A percentile compares a stretch with the other conserved stretches of the same genome.
phyloP scores from a whole-genome alignment of 2,329 filamentous ascomycete species.

The Didymella arachidicola region DNA sequence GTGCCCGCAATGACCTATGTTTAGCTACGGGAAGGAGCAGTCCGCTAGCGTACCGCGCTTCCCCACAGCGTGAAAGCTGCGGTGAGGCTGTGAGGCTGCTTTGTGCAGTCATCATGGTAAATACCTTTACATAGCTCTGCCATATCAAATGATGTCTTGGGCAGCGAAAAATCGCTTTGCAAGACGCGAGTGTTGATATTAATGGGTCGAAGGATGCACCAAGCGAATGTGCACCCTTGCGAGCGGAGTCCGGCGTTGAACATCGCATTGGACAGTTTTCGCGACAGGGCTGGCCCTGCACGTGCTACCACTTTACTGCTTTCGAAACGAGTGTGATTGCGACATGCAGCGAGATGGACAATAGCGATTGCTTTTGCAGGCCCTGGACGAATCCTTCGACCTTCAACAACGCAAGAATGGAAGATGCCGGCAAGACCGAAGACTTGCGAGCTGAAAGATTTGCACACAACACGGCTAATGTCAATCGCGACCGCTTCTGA shows the following conservation, averaged over 20 bases:
- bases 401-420: neutral
- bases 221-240: constrained; percentile 1
- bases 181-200: neutral
- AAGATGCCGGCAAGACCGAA: neutral
- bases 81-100: constrained; percentile 9
- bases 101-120: neutral
- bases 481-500: neutral
- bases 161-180: neutral
- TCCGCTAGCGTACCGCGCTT: constrained; percentile 17
- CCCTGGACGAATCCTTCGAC: constrained; percentile 5
- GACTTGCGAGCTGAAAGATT: neutral
- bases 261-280: constrained; percentile 14
- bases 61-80: constrained; percentile 8
- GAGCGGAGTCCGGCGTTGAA: constrained; percentile 3
- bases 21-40: constrained; percentile 22
- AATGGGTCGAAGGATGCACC: neutral
- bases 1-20: constrained; percentile 14
- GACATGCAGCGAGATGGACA: constrained; percentile 6
- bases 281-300: constrained; percentile 15
- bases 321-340: constrained; percentile 4
- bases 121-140: constrained; percentile 8
- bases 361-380: neutral
- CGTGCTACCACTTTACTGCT: constrained; percentile 4
- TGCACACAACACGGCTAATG: neutral
- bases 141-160: neutral